Conservation (phyloP, 768 basidiomycete species). For the Stropharia rugosoannulata region DNA sequence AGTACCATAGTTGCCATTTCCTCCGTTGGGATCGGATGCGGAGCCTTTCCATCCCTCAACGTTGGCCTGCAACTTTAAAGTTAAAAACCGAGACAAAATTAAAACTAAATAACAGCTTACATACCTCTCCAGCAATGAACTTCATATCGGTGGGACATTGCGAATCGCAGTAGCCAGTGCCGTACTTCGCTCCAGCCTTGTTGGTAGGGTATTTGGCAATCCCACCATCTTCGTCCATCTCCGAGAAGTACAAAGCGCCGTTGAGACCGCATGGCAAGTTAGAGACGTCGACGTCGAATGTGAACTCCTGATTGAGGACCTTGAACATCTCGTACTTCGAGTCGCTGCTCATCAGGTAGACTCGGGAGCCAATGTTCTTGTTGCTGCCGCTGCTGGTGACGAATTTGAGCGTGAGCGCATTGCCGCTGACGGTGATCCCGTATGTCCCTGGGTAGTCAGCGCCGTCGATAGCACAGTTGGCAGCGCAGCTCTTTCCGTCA, state of each 20-base stretch:
- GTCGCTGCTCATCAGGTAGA: conserved; percentile 50
- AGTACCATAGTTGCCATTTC: conserved; percentile 21
- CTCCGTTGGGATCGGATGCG: conserved; percentile 22
- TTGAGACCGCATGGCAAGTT: too few species aligned
- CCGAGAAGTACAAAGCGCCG: too few species aligned
- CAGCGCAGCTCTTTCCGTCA: conserved; percentile 43
- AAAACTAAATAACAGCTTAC: background rate
- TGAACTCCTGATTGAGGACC: background rate
- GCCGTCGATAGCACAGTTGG: conserved; percentile 43
- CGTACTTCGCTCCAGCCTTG: conserved; percentile 51
- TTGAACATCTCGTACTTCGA: conserved; percentile 42
- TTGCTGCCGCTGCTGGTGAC: conserved; percentile 32
- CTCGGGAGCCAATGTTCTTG: conserved; percentile 41
- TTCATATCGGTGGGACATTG: conserved; percentile 31
- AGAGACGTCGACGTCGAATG: too few species aligned
- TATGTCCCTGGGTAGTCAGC: conserved; percentile 50
- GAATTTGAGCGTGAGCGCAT: conserved; percentile 48
- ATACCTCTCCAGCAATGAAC: conserved; percentile 19
- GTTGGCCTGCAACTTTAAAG: conserved; percentile 14
- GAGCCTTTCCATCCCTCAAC: conserved; percentile 19
- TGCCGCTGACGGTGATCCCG: conserved; percentile 48
- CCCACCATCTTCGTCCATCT: conserved; percentile 55
- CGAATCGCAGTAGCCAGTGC: conserved; percentile 35
- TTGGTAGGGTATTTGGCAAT: conserved; percentile 42
- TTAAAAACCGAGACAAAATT: background rate